phyloP scores from a whole-genome alignment of 345 rosid genomes.

The Populus euphratica region DNA sequence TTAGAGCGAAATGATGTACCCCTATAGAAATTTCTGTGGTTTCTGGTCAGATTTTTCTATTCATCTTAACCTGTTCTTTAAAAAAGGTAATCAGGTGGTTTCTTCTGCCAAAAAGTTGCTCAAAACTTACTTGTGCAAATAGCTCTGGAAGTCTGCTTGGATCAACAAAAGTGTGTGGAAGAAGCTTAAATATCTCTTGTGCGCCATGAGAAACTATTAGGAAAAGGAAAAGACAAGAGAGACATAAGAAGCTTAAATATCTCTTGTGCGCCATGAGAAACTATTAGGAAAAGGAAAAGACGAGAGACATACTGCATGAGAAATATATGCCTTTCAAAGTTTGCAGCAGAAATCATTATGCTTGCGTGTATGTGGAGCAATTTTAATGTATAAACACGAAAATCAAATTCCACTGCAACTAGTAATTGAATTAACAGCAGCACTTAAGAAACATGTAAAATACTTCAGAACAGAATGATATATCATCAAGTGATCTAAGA shows the following conservation, averaged over 20 bases:
- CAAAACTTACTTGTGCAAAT: conserved; percentile 48
- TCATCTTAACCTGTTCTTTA: not conserved
- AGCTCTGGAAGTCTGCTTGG: conserved; percentile 70
- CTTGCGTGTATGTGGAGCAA: not conserved
- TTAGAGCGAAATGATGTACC: not conserved
- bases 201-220: conserved; percentile 74
- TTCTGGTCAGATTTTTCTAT: not conserved
- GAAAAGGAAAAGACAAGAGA: not conserved
- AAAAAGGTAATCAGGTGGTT: not conserved
- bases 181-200: conserved; percentile 90
- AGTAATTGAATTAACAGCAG: not conserved
- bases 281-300: conserved; percentile 28
- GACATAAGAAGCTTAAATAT: conserved; percentile 72
- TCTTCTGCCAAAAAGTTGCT: not conserved
- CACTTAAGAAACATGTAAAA: not conserved
- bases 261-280: conserved; percentile 85
- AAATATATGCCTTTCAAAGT: not conserved
- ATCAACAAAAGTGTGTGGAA: conserved; percentile 82
- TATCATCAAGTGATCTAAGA: not conserved
- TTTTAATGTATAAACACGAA: not conserved
- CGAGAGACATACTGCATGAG: not conserved
- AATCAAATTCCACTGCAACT: not conserved
- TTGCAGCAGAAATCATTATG: not conserved
- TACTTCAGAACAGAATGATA: not conserved
- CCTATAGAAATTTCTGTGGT: not conserved